Evolutionary conservation across 78 protist species (phyloP), one percentile per base, ranked within the genome.

Genomic region (Cavenderia fasciculata): DNA sequence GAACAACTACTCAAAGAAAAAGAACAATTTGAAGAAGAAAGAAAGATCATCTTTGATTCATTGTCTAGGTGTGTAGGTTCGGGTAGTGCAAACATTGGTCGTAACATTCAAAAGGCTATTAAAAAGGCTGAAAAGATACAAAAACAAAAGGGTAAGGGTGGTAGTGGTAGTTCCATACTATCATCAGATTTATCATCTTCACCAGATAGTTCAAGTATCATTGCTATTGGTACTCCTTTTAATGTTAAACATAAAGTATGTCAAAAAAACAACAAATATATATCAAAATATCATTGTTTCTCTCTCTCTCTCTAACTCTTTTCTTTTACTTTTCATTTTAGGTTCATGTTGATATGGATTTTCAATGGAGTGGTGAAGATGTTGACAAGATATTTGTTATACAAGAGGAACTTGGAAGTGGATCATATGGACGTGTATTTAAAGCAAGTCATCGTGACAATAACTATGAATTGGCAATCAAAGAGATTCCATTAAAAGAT

Each of bases 171-270:
- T 49, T 12, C 27, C 54, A 14, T 49, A 49, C 54, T 18, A 49
- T 14, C 12, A 49, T 49, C 54, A 14, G 14, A n/a, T n/a, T n/a
- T n/a, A 49, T 14, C 54, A 49, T 49, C 54, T 18, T 49, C 54
- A 49, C 27, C 27, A 18, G 54, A 12, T 14, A 12, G 54, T 18
- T 49, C 54, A 49, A 12, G 27, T 36, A 21, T 29, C 47, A 47
- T 63, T 5, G 47, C 40, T 7, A 68, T 79, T 56, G 76, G 77
- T 12, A 79, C 70, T 7, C 92, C 92, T 2, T 86, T 66, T 36
- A 86, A 86, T 54, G 85, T 86, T 0, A 36, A 74, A 31, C 92
- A 86, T 41, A 86, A 86, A n/a, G n/a, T n/a, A n/a, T n/a, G n/a
- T n/a, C n/a, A n/a, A n/a, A n/a, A n/a, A n/a, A n/a, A n/a, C n/a